Conservation (phyloP, 2,329 filamentous ascomycete genomes). For the Aspergillus puulaauensis region DNA sequence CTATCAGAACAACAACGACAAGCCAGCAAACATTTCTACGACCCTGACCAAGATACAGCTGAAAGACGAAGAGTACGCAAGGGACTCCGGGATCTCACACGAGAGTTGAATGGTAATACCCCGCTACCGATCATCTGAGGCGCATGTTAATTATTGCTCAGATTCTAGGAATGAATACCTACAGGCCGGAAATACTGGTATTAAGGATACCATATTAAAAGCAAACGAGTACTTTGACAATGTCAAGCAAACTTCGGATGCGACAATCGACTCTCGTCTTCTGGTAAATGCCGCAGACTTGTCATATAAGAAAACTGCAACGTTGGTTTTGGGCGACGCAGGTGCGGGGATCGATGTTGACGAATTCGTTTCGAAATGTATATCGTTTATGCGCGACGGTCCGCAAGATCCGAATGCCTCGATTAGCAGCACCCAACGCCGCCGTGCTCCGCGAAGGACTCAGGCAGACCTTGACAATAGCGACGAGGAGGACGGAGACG, state of each 20-base stretch:
- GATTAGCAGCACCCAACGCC: constrained; percentile 37
- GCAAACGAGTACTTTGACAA: constrained; percentile 65
- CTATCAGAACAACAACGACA: constrained; percentile 28
- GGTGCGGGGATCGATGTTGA: constrained; percentile 81
- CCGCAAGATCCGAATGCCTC: constrained; percentile 54
- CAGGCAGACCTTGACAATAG: constrained; percentile 58
- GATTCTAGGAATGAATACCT: constrained; percentile 74
- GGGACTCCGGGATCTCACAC: constrained; percentile 65
- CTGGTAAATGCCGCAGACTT: constrained; percentile 79
- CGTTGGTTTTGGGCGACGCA: constrained; percentile 70
- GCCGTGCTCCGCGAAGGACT: constrained; percentile 36
- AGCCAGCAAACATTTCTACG: constrained; percentile 59
- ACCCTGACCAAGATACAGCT: constrained; percentile 77
- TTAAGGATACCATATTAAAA: constrained; percentile 65
- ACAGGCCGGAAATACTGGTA: constrained; percentile 61
- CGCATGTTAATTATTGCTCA: constrained; percentile 20
- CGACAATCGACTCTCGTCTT: constrained; percentile 83
- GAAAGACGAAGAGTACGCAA: constrained; percentile 71
- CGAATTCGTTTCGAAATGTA: constrained; percentile 87
- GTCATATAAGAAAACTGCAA: constrained; percentile 73
- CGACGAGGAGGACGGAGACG: constrained; percentile 69
- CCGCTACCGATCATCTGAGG: background rate
- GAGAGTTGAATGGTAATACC: constrained; percentile 56
- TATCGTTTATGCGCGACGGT: constrained; percentile 77
- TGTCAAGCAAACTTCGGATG: constrained; percentile 86